phyloP scores from a whole-genome alignment of 2,329 filamentous ascomycete genomes.

The Zasmidium angulare region DNA sequence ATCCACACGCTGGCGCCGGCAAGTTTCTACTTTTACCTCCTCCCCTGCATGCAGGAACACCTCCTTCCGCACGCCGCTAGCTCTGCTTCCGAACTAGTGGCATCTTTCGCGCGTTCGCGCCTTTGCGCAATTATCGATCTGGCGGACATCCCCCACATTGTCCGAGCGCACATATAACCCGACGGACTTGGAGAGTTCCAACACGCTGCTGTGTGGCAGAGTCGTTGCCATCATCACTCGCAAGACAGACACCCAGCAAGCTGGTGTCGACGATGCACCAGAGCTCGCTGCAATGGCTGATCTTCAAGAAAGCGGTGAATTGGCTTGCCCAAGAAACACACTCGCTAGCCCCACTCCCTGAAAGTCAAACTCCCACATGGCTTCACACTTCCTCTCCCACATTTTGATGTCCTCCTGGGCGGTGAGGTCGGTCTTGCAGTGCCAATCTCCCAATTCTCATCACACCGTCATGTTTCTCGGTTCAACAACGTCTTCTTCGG shows the following conservation, averaged over 20 bases:
- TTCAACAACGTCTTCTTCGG: neutral
- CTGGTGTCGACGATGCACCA: too few relatives aligned
- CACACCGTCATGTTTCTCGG: neutral
- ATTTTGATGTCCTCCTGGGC: neutral
- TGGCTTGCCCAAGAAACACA: neutral
- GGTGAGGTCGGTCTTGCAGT: neutral
- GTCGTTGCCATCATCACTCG: neutral
- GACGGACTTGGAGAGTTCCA: neutral
- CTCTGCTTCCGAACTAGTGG: neutral
- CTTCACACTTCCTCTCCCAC: neutral
- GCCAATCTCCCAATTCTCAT: neutral
- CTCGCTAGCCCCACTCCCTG: neutral
- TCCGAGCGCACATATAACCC: neutral
- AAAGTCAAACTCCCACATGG: neutral
- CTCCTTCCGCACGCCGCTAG: neutral
- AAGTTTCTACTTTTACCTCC: neutral
- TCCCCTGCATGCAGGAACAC: slow-evolving; percentile 1
- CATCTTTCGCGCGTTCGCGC: neutral
- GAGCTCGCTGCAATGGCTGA: neutral
- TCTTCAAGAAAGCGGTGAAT: neutral
- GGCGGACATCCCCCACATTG: neutral
- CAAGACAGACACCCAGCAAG: too few relatives aligned
- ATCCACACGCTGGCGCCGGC: neutral
- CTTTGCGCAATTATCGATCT: neutral
- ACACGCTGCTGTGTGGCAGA: neutral